Evolutionary conservation across 2,329 filamentous ascomycete genomes (phyloP), one percentile per base, ranked within the genome.

Genomic region (Talaromyces funiculosus): DNA sequence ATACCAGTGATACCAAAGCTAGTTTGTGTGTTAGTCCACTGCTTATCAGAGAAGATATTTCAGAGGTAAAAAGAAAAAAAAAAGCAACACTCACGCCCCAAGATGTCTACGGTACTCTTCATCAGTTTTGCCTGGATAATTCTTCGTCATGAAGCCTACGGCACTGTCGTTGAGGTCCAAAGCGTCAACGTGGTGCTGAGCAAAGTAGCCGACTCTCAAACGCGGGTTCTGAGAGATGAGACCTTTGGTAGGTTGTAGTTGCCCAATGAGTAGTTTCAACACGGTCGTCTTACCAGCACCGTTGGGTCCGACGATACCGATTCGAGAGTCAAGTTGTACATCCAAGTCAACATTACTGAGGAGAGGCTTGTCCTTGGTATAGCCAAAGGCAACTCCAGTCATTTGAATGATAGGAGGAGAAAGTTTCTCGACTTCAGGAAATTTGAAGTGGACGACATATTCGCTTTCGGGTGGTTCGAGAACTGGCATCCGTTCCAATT

Each of bases 261-360:
- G 90, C 64, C 91, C 90, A 65, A 94, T 96, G 62, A 99, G 87
- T n/a, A 99, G 85, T 78, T 97, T 97, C 67, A 99, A 81, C n/a
- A 97, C 89, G 0, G 94, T 99, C 2, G 94, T 99, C 78, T 99
- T 99, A 83, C 94, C 94, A 47, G 94, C 94, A 77, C 94, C 94
- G 82, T 99, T 99, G 71, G 94, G 94, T 16, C 94, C 94, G n/a
- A 99, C 93, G 71, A 99, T 99, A 72, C 94, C 94, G 68, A 99
- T 99, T 65, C 94, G 90, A 8, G 93, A 97, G 78, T 99, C 94
- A 43, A 99, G 87, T 76, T 99, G 94, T 16, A 99, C 94, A 73
- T 97, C 93, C 24, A 99, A 83, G 71, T 99, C 94, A 62, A 99
- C 90, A 68, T 96, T 87, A 66, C 79, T 85, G 43, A 99, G 84